These are phyloP conservation scores for Ambrosiella beaveri DNA, from an alignment of 2,329 filamentous ascomycete genomes.

Conservation along the genomic window DNA sequence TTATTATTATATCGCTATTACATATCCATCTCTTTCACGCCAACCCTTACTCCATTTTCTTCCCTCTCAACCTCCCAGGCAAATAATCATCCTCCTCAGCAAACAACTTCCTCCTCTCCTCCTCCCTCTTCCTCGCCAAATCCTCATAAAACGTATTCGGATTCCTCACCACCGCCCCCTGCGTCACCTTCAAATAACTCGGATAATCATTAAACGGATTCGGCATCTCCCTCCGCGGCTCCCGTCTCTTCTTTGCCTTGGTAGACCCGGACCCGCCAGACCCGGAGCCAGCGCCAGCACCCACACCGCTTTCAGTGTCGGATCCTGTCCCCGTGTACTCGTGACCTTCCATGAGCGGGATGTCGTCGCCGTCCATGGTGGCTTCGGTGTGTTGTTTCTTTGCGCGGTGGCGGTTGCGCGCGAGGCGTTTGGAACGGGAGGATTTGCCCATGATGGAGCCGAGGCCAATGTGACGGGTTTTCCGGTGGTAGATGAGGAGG, in stretches of 20 bases:
- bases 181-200: conserved; percentile 9
- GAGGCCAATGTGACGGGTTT: conserved; percentile 31
- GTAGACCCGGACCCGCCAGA: not conserved
- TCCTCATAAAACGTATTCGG: conserved; percentile 5
- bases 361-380: conserved; percentile 1
- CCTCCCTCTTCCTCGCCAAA: conserved; percentile 4
- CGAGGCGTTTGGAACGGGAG: conserved; percentile 19
- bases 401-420: not conserved
- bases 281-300: no score
- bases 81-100: not conserved
- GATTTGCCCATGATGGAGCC: conserved; percentile 32
- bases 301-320: no score
- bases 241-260: conserved; percentile 11
- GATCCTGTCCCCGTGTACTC: not conserved
- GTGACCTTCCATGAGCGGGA: conserved; percentile 20
- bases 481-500: conserved; percentile 38
- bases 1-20: not conserved
- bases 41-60: not conserved
- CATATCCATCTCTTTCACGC: not conserved
- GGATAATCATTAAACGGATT: conserved; percentile 13
- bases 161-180: conserved; percentile 16
- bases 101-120: not conserved
- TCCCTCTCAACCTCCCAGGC: not conserved
- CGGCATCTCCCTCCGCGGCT: conserved; percentile 1
- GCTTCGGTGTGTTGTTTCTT: not conserved